A percentile compares a stretch with the other conserved stretches of the same genome.
These are phyloP conservation scores for Fusarium dimerum DNA, from an alignment of 2,329 filamentous ascomycete genomes.

Conservation along the genomic window DNA sequence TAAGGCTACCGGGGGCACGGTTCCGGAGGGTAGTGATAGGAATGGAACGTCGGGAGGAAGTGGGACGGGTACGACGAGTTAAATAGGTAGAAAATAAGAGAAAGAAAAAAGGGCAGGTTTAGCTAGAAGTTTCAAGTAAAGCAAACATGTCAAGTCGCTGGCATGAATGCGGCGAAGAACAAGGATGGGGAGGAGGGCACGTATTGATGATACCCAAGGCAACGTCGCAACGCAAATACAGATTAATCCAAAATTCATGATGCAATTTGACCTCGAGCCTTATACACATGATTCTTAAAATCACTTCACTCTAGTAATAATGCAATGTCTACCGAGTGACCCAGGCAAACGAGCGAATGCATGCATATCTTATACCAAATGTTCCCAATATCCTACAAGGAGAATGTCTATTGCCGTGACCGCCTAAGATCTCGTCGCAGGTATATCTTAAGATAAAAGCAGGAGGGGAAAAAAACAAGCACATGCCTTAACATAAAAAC, in stretches of 20 bases:
- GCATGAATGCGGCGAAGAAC: background rate
- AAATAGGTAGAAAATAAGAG: background rate
- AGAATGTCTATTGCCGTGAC: slow-evolving; percentile 19
- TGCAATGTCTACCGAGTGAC: too few species aligned
- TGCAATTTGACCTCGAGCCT: too few species aligned
- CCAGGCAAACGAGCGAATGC: slow-evolving; percentile 7
- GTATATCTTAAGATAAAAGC: slow-evolving; percentile 1
- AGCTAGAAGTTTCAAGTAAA: background rate
- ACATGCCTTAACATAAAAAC: too few species aligned
- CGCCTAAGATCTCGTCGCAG: background rate
- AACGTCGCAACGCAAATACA: too few species aligned
- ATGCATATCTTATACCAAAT: background rate
- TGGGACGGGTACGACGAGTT: slow-evolving; percentile 10
- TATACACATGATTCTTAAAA: too few species aligned
- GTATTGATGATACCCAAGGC: too few species aligned
- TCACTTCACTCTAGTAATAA: too few species aligned
- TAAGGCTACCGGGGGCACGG: slow-evolving; percentile 43
- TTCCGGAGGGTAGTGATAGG: slow-evolving; percentile 11
- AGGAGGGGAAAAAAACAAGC: background rate
- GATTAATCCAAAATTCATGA: too few species aligned
- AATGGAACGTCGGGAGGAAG: slow-evolving; percentile 3
- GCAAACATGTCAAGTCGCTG: slow-evolving; percentile 10
- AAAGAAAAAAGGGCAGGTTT: background rate
- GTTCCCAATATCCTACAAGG: slow-evolving; percentile 5
- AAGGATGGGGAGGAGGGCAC: too few species aligned